These are phyloP conservation scores for Cercophora newfieldiana DNA, from an alignment of 495 filamentous ascomycete genomes.

Conservation along the genomic window DNA sequence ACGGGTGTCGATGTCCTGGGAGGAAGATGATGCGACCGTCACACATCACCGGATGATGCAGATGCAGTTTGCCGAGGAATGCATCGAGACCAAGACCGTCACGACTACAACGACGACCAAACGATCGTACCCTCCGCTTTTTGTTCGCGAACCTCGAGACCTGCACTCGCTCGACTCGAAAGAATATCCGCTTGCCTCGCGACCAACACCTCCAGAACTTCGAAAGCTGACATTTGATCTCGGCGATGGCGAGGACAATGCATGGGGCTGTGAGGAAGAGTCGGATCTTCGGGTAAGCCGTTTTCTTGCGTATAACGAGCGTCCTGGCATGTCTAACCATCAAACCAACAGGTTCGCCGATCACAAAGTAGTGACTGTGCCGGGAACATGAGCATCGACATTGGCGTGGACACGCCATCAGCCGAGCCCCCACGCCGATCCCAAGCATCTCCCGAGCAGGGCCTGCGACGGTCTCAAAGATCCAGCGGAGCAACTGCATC, in stretches of 20 bases:
- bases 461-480: constrained; percentile 26
- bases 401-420: constrained; percentile 34
- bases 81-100: constrained; percentile 65
- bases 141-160: constrained; percentile 72
- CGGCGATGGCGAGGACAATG: constrained; percentile 50
- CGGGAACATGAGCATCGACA: constrained; percentile 35
- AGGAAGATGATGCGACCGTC: constrained; percentile 41
- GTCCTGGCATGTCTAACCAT: constrained; percentile 13
- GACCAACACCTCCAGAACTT: constrained; percentile 75
- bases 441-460: constrained; percentile 22
- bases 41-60: constrained; percentile 40
- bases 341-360: constrained; percentile 30
- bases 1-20: constrained; percentile 48
- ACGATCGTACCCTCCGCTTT: constrained; percentile 78
- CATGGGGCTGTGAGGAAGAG: constrained; percentile 67
- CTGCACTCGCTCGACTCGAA: constrained; percentile 78
- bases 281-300: constrained; percentile 21
- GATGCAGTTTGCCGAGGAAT: constrained; percentile 56
- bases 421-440: constrained; percentile 27
- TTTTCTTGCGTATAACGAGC: background rate
- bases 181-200: constrained; percentile 81
- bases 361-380: constrained; percentile 37
- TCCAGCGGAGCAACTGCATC: constrained; percentile 34
- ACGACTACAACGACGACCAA: constrained; percentile 96
- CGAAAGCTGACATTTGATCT: constrained; percentile 72